A percentile compares a stretch with the other conserved stretches of the same genome.
phyloP scores from a whole-genome alignment of 371 early-diverging fungal species.

The Mucor indicus region DNA sequence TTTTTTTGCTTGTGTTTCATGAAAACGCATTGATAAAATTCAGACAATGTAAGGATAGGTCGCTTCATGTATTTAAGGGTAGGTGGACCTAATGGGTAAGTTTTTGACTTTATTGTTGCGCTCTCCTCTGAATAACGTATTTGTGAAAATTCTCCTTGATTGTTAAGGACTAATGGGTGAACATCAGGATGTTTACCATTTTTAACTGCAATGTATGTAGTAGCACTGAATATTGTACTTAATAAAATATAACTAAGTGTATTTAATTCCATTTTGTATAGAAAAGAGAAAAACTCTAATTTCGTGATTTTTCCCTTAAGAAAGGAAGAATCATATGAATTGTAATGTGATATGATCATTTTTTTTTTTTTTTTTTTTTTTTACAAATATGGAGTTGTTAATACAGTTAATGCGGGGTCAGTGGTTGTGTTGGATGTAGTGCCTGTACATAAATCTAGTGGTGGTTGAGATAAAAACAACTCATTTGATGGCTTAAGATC shows the following conservation, averaged over 20 bases:
- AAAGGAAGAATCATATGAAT: too few relatives aligned
- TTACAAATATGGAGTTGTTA: too few relatives aligned
- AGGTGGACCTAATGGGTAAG: conserved; percentile 40
- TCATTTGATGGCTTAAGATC: too few relatives aligned
- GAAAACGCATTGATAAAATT: conserved; percentile 29
- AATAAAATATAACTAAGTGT: conserved; percentile 14
- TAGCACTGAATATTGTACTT: conserved; percentile 13
- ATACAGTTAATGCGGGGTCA: too few relatives aligned
- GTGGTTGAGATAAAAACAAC: too few relatives aligned
- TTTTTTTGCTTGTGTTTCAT: conserved; percentile 16
- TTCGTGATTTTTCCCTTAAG: too few relatives aligned
- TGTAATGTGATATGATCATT: too few relatives aligned
- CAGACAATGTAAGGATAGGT: conserved; percentile 29
- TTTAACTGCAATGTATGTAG: conserved; percentile 19
- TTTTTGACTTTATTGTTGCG: conserved; percentile 56
- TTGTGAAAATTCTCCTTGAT: conserved; percentile 50
- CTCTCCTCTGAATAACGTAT: conserved; percentile 56
- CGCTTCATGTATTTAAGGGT: conserved; percentile 15
- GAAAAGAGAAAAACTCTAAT: too few relatives aligned
- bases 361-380: too few relatives aligned
- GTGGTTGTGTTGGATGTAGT: too few relatives aligned
- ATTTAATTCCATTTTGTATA: conserved; percentile 14
- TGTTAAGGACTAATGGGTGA: conserved; percentile 61
- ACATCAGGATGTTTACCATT: conserved; percentile 60
- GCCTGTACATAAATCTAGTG: too few relatives aligned